Base-by-base conservation (phyloP, 192 early-diverging fungal genomes). In the Coemansia sp. region DNA sequence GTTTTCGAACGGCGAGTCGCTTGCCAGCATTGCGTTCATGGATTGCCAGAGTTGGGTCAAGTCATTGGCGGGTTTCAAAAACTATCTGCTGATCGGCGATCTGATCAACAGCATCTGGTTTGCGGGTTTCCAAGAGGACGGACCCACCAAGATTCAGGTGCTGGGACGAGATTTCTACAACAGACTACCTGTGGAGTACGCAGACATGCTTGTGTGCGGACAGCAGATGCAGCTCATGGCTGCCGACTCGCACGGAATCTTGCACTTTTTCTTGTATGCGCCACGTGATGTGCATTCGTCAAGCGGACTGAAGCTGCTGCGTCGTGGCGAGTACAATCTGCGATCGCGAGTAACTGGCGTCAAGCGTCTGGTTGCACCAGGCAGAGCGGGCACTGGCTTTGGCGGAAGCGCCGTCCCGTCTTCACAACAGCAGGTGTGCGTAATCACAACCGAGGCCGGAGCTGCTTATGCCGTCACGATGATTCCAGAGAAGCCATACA, bases 31-130 rank as follows among this genome's bases (percentile, higher is more conserved):
- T 32, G 96, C 95, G 0, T 99, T 99, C 66, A 83, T 98, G 41
- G 95, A 98, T 77, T 91, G 94, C 12, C 93, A 93, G 73, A 90
- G 93, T 41, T 98, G 92, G 83, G 94, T 96, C 12, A 92, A 87
- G 36, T 88, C 87, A 54, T 80, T 96, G 32, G 82, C 79, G 6
- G 85, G 93, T 0, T 86, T 99, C 65, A 97, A 95, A 72, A 95
- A 94, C 62, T 90, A 94, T 41, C 87, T 98, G 56, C 71, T 96
- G 16, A 73, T 98, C 5, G 94, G 91, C 51, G 98, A 99, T 74
- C 85, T 92, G 22, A 83, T 88, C 69, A 94, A 94, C 71, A 90
- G 93, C 22, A 83, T 94, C 6, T 93, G 92, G 88, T 94, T 99
- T 63, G 76, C 93, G 5, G 95, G 91, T 8, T 96, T 97, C 70